phyloP scores from a whole-genome alignment of 768 basidiomycete species.

The Suillus subluteus region DNA sequence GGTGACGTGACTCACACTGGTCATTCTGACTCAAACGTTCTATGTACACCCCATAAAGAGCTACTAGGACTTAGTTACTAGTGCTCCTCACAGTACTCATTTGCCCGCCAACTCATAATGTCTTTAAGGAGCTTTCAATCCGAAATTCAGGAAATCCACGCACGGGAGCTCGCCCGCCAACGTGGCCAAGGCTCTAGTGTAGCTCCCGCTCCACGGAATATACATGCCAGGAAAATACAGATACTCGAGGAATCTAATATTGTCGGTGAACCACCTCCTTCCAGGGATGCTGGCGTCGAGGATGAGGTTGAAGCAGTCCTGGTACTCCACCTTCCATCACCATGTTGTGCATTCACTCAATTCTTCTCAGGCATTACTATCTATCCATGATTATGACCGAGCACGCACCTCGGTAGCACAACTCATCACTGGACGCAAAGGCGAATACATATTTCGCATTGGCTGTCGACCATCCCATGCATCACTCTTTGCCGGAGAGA shows the following conservation, averaged over 20 bases:
- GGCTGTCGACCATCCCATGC: conserved; percentile 66
- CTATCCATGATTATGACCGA: conserved; percentile 46
- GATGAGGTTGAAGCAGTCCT: conserved; percentile 10
- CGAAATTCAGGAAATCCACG: conserved; percentile 78
- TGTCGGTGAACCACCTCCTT: neutral
- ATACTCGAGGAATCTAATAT: neutral
- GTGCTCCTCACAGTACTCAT: neutral
- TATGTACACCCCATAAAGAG: neutral
- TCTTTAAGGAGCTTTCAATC: conserved; percentile 50
- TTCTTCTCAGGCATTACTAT: conserved; percentile 44
- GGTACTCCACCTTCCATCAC: conserved; percentile 1
- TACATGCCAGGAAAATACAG: conserved; percentile 2
- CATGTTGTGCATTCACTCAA: conserved; percentile 5
- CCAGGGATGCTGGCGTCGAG: conserved; percentile 41
- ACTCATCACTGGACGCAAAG: conserved; percentile 66
- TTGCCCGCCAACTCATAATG: conserved; percentile 21
- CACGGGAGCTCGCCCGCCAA: conserved; percentile 68
- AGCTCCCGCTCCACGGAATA: conserved; percentile 16
- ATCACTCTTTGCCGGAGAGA: conserved; percentile 57
- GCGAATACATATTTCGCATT: conserved; percentile 77
- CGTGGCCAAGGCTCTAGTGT: conserved; percentile 36
- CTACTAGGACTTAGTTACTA: neutral
- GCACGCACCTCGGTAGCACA: conserved; percentile 69
- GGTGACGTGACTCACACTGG: conserved; percentile 4
- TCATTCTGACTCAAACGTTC: neutral